A percentile compares a stretch with the other conserved stretches of the same genome.
Evolutionary conservation across 2,329 filamentous ascomycete genomes (phyloP).

Genomic region (Aspergillus udagawae): DNA sequence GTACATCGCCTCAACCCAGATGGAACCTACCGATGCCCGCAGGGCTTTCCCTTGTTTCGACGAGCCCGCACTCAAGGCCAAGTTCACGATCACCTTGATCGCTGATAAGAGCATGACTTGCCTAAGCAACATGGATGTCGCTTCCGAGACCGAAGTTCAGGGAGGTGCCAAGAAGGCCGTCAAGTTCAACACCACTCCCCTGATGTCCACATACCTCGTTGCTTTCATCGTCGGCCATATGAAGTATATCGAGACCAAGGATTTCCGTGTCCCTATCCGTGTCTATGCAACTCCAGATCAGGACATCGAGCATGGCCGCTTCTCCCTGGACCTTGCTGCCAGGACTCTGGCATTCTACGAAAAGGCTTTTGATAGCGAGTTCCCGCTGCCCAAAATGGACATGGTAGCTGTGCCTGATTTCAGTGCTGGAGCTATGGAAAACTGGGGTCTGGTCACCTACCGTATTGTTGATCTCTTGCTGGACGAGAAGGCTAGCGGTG

Average conservation of each 20-base stretch:
- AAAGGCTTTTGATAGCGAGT: slow-evolving; percentile 83
- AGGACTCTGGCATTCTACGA: slow-evolving; percentile 92
- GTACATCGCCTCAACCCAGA: slow-evolving; percentile 86
- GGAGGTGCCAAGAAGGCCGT: slow-evolving; percentile 70
- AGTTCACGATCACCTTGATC: slow-evolving; percentile 85
- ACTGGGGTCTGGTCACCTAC: slow-evolving; percentile 95
- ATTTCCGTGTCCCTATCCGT: slow-evolving; percentile 85
- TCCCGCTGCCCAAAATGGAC: slow-evolving; percentile 90
- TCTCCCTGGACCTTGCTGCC: slow-evolving; percentile 84
- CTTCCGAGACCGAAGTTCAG: slow-evolving; percentile 69
- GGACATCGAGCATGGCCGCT: slow-evolving; percentile 84
- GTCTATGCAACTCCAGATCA: slow-evolving; percentile 92
- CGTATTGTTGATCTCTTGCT: slow-evolving; percentile 85
- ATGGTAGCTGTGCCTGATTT: slow-evolving; percentile 97
- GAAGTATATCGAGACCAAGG: slow-evolving; percentile 86
- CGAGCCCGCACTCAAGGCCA: slow-evolving; percentile 88
- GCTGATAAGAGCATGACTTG: slow-evolving; percentile 89
- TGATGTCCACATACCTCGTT: slow-evolving; percentile 94
- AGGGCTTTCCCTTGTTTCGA: slow-evolving; percentile 95
- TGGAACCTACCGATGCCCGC: slow-evolving; percentile 92
- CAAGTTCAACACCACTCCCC: slow-evolving; percentile 84
- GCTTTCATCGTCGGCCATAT: slow-evolving; percentile 93
- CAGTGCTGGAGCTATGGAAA: slow-evolving; percentile 94
- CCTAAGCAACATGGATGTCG: slow-evolving; percentile 95
- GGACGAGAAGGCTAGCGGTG: slow-evolving; percentile 87